phyloP scores from a whole-genome alignment of 345 rosid genomes.

The Jatropha curcas region DNA sequence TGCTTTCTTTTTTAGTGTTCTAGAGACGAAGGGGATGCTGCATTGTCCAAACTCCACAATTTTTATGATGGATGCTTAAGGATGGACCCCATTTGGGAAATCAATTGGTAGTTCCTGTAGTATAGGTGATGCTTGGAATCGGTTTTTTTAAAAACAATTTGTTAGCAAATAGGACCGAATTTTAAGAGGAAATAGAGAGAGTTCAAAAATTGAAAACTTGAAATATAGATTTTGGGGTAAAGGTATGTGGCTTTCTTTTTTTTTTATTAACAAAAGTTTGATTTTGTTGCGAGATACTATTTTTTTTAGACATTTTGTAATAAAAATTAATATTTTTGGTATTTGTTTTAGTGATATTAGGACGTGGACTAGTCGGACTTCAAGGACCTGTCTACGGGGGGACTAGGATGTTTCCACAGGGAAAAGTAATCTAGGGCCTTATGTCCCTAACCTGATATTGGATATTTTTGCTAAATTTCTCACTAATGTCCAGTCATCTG shows the following conservation, averaged over 20 bases:
- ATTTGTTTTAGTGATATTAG: conserved; percentile 25
- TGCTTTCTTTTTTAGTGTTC: conserved; percentile 45
- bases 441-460: conserved; percentile 31
- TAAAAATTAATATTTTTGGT: neutral
- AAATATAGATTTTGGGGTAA: no score
- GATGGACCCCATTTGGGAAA: conserved; percentile 44
- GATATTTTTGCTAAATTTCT: conserved; percentile 16
- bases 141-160: no score
- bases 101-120: conserved; percentile 29
- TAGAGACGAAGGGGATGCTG: conserved; percentile 25
- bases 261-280: no score
- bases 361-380: conserved; percentile 48
- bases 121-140: no score
- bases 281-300: no score
- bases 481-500: conserved; percentile 16
- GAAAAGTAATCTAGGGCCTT: conserved; percentile 60
- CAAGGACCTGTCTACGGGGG: conserved; percentile 57
- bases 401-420: conserved; percentile 61
- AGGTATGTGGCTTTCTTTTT: no score
- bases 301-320: no score
- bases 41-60: conserved; percentile 59
- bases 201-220: no score
- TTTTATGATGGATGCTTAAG: conserved; percentile 41
- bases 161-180: no score
- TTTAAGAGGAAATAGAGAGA: no score